Base-by-base conservation (phyloP, 805 yeast species). In the Candida adriatica region DNA sequence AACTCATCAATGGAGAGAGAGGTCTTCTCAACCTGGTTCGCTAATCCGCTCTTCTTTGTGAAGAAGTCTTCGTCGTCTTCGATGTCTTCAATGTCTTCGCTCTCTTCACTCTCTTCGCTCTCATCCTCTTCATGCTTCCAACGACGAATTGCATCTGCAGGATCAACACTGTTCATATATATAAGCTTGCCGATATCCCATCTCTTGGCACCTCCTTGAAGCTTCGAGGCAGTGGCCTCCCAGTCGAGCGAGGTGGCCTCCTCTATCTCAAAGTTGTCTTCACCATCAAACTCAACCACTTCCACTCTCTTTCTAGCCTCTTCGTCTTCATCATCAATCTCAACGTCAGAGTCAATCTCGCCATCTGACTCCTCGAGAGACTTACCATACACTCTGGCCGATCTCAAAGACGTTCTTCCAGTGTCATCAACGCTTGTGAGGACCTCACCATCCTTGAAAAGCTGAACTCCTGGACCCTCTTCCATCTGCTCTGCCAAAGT, bases 181-280 rank as follows among this genome's bases (percentile, higher is more conserved):
- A 92, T 62, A 34, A 90, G 61, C 49, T 82, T 84, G 45, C 79
- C 77, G 39, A 90, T 73, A 55, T 90, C 84, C 88, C 94, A 84
- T 37, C 62, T 65, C 51, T 58, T 62, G 37, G 59, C 51, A 5
- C 70, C 43, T n/a, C 79, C 71, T 39, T 71, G 64, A 36, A 83
- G 62, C 45, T 69, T 76, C 5, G 74, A 53, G 1, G 95, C 95
- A 24, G 81, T 63, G 6, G 52, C 61, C 8, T 54, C 62, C 6
- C 60, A 70, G 16, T 57, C 64, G 22, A 72, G 53, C 27, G 68
- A 73, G 3, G 75, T 69, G 37, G 73, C 81, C n/a, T 74, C 68
- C 27, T 64, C 78, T 28, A 63, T 55, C 14, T 59, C 62, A n/a
- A 57, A 48, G 17, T 37, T 32, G 15, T 49, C 22, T 19, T 19